Conservation (phyloP, 129 eudicot genomes). For the Helichrysum umbraculigerum region DNA sequence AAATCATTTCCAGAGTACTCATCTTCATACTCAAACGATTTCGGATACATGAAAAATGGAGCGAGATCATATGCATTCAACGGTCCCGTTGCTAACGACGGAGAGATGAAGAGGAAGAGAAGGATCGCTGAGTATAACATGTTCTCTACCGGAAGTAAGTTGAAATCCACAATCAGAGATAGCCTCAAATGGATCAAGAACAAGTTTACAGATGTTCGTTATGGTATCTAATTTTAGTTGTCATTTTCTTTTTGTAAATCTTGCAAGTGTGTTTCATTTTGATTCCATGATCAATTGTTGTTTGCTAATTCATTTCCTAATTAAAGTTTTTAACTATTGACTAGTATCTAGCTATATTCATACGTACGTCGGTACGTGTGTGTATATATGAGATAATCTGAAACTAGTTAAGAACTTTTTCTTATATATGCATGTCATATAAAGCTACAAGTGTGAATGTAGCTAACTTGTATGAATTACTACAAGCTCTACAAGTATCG, state of each 20-base stretch:
- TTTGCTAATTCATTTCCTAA: background rate
- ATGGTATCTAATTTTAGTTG: constrained; percentile 28
- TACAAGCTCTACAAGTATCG: too few relatives aligned
- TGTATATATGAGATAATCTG: too few relatives aligned
- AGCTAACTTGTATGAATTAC: too few relatives aligned
- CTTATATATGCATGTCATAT: too few relatives aligned
- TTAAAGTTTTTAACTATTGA: too few relatives aligned
- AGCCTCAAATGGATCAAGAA: constrained; percentile 84
- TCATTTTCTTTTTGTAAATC: background rate
- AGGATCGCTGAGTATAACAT: constrained; percentile 75
- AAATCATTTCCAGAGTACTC: constrained; percentile 65
- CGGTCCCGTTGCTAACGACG: constrained; percentile 63
- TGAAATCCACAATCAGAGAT: constrained; percentile 58
- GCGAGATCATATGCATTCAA: constrained; percentile 54
- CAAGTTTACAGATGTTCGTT: constrained; percentile 56
- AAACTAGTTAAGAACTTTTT: too few relatives aligned
- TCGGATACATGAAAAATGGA: constrained; percentile 27
- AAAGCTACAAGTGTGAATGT: too few relatives aligned
- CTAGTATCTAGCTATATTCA: too few relatives aligned
- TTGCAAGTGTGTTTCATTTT: background rate
- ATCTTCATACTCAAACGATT: constrained; percentile 41
- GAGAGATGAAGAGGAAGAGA: constrained; percentile 73
- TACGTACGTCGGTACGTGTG: too few relatives aligned
- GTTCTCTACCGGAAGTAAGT: constrained; percentile 65
- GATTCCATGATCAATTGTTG: constrained; percentile 8